Evolutionary conservation across 2,329 filamentous ascomycete species (phyloP), one percentile per base, ranked within the genome.

Genomic region (Talaromyces sp.): DNA sequence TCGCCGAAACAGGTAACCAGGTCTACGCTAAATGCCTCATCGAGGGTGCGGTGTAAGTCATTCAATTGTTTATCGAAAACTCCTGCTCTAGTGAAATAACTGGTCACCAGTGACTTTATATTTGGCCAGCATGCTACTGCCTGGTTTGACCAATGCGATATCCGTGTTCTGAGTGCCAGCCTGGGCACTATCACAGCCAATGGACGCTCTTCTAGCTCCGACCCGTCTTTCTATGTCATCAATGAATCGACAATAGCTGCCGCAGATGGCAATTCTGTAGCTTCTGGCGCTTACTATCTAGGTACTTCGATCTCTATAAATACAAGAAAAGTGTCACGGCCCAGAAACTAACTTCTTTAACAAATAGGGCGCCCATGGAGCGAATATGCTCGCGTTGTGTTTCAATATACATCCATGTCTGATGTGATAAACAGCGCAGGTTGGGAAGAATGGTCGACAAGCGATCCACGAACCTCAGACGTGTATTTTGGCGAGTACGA

Each of bases 401-500:
- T 62, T 19, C 60, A 62, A 25, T 58, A 58, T 32, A 62, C 60
- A 0, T 22, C 49, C 5, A 62, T 62, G 56, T 58, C 55, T 9
- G 72, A 75, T 27, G 83, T 88, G 22, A 80, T 89, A 67, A 87
- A 88, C 66, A 62, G 77, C 1, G 80, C 81, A 0, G 87, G 86
- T 0, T 89, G 87, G 86, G 70, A 67, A 2, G 68, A 76, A 30
- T 89, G 86, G 86, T 80, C 79, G 61, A 73, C 66, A 1, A 76
- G 75, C 2, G 75, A 81, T 51, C 69, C 77, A n/a, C 77, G 79
- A 39, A 85, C 83, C 1, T 77, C 75, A 36, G 73, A 83, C 51
- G 82, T 88, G 1, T 71, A 76, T 28, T 88, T 84, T 64, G 83
- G 74, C 10, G 87, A 89, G 76, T 88, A 82, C 68, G 73, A 66